Conservation (phyloP, 139 green algal species). For the Pleodorina starrii region DNA sequence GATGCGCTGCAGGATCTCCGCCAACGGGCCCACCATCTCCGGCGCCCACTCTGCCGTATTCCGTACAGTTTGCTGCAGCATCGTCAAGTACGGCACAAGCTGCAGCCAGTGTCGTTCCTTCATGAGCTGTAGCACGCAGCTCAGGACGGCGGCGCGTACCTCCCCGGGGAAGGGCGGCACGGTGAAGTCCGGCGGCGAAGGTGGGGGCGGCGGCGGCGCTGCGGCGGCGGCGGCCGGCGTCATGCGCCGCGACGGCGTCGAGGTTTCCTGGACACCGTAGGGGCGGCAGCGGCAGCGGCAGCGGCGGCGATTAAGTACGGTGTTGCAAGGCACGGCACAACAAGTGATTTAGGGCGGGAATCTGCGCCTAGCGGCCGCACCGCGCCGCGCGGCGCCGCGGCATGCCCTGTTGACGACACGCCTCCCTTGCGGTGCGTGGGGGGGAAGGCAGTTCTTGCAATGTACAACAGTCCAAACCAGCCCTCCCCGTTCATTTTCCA, state of each 20-base stretch:
- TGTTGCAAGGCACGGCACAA: no score
- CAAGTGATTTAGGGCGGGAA: no score
- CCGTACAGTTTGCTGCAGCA: not conserved
- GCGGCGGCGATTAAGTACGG: no score
- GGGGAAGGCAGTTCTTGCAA: no score
- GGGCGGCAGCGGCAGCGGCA: no score
- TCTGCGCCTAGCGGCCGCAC: no score
- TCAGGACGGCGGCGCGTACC: slow-evolving; percentile 44
- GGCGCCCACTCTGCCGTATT: not conserved
- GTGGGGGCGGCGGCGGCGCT: not conserved
- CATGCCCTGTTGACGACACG: no score
- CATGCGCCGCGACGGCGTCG: not conserved
- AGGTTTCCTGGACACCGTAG: no score
- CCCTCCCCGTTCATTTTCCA: no score
- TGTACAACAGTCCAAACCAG: no score
- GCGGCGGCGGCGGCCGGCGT: not conserved
- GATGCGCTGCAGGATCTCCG: not conserved
- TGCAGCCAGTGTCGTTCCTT: slow-evolving; percentile 12
- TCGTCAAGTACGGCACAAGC: not conserved
- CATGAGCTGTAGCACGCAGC: slow-evolving; percentile 50
- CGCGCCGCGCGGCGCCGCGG: no score
- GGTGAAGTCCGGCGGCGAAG: slow-evolving; percentile 7
- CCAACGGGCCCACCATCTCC: slow-evolving; percentile 7
- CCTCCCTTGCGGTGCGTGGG: no score
- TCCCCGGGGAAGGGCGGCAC: slow-evolving; percentile 41